Conservation (phyloP, 2,329 filamentous ascomycete species). For the Ophiostoma piceae region DNA sequence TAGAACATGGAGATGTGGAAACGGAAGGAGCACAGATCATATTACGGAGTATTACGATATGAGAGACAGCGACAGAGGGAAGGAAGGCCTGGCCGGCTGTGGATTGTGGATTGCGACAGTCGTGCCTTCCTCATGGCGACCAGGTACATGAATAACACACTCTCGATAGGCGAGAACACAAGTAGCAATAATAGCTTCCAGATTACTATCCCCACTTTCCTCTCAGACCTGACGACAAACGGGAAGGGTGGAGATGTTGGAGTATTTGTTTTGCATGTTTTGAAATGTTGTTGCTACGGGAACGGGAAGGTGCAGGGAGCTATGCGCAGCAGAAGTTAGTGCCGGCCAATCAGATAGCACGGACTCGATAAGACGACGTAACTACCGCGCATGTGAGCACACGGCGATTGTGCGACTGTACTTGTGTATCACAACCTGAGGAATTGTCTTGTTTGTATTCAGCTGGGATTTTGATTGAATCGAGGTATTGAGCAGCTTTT, state of each 20-base stretch:
- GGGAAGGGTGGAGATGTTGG: slow-evolving; percentile 12
- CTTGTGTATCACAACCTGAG: background rate
- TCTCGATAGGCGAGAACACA: background rate
- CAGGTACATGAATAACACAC: slow-evolving; percentile 10
- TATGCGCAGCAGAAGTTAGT: background rate
- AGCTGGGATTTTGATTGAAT: background rate
- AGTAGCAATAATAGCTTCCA: slow-evolving; percentile 2
- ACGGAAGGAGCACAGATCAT: slow-evolving; percentile 13
- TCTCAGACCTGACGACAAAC: background rate
- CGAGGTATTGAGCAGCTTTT: background rate
- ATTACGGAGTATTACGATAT: background rate
- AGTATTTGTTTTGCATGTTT: slow-evolving; percentile 21
- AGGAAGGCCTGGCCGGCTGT: slow-evolving; percentile 12
- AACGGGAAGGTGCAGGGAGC: slow-evolving; percentile 7
- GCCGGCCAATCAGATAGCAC: slow-evolving; percentile 20
- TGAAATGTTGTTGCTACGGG: slow-evolving; percentile 20
- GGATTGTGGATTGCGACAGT: background rate
- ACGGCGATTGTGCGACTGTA: background rate
- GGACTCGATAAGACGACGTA: slow-evolving; percentile 16
- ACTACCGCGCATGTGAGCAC: background rate
- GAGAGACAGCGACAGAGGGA: background rate
- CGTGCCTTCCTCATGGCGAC: slow-evolving; percentile 6
- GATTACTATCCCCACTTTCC: background rate
- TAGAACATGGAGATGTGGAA: background rate
- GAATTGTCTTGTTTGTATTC: background rate